Evolutionary conservation across 2,329 filamentous ascomycete genomes (phyloP).

Genomic region (Aspergillus fischeri): DNA sequence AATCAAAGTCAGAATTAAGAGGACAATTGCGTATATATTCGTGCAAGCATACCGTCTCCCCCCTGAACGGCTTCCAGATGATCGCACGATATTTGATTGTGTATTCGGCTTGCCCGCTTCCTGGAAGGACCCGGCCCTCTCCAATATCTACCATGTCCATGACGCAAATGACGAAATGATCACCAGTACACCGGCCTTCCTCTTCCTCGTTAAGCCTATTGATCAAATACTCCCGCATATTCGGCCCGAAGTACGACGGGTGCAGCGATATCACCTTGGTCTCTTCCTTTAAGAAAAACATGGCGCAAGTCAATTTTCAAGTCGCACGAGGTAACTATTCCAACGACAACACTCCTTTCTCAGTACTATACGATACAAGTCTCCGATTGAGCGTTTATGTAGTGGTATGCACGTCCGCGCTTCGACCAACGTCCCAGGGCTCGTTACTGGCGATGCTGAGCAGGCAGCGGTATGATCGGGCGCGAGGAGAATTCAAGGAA

Average conservation of each 20-base stretch:
- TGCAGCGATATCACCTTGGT: constrained; percentile 93
- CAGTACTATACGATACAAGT: neutral
- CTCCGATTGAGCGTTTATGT: neutral
- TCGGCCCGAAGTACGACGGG: constrained; percentile 92
- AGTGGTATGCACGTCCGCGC: neutral
- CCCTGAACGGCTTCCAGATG: constrained; percentile 96
- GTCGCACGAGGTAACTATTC: neutral
- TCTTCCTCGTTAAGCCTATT: constrained; percentile 87
- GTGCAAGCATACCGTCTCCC: constrained; percentile 74
- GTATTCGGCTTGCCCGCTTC: constrained; percentile 88
- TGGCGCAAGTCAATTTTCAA: constrained; percentile 40
- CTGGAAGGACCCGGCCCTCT: constrained; percentile 85
- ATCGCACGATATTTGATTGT: constrained; percentile 93
- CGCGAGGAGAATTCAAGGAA: neutral
- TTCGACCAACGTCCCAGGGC: neutral
- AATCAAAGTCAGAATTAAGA: constrained; percentile 24
- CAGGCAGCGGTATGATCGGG: neutral
- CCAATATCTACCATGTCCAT: constrained; percentile 96
- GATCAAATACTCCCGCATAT: constrained; percentile 87
- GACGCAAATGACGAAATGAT: constrained; percentile 96
- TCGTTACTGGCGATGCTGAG: neutral
- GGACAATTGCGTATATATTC: constrained; percentile 1
- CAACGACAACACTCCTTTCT: neutral
- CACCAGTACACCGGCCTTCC: constrained; percentile 90
- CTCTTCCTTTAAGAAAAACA: constrained; percentile 99